These are phyloP conservation scores for Scheffersomyces ergatensis DNA, from an alignment of 805 yeast species.

Conservation along the genomic window DNA sequence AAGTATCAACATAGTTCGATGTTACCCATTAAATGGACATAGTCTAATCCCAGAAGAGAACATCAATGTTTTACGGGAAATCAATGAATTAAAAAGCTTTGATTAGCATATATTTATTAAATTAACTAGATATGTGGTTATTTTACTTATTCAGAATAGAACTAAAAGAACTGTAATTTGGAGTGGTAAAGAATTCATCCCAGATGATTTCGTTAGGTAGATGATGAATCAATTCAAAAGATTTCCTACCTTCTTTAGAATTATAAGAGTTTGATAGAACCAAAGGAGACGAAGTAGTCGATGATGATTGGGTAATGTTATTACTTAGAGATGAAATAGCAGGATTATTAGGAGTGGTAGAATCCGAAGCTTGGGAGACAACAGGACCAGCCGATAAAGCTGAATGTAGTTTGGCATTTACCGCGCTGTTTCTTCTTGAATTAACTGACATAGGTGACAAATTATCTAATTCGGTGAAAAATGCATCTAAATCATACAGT, in stretches of 20 bases:
- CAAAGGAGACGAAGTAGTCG: slow-evolving; percentile 5
- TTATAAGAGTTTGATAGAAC: slow-evolving; percentile 6
- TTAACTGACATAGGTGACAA: slow-evolving; percentile 13
- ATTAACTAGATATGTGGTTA: not conserved
- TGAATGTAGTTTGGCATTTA: not conserved
- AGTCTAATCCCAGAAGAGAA: slow-evolving; percentile 4
- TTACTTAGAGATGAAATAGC: not conserved
- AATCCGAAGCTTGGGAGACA: not conserved
- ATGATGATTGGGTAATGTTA: not conserved
- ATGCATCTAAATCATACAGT: slow-evolving; percentile 33
- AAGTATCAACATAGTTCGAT: slow-evolving; percentile 18
- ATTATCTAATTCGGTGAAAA: slow-evolving; percentile 48
- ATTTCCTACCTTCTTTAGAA: slow-evolving; percentile 47
- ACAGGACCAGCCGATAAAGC: not conserved
- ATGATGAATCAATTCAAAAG: slow-evolving; percentile 61
- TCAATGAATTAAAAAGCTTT: slow-evolving; percentile 10
- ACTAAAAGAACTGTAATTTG: not conserved
- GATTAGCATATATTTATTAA: slow-evolving; percentile 1
- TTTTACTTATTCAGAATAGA: not conserved
- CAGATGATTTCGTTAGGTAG: slow-evolving; percentile 66
- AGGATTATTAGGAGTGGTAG: not conserved
- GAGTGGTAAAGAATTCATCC: slow-evolving; percentile 57
- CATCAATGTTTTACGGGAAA: slow-evolving; percentile 11
- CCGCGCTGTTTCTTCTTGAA: not conserved
- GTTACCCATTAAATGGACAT: slow-evolving; percentile 14